Percentiles rank a stretch among this genome's conserved stretches.
Conservation (phyloP, 345 rosid species). For the Populus nigra region DNA sequence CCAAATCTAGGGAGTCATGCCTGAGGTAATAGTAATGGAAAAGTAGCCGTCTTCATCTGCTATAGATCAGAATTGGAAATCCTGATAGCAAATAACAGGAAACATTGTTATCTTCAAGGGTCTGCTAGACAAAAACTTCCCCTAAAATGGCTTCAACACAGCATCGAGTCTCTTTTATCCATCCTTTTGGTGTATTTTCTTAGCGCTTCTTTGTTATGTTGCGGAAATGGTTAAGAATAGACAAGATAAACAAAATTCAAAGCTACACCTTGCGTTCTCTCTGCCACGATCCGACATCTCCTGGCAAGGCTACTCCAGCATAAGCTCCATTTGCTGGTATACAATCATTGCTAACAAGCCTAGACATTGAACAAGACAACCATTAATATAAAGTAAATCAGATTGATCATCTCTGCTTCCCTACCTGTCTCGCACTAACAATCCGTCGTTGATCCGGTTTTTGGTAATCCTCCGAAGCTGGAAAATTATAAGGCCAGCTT, state of each 20-base stretch:
- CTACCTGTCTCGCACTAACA: slow-evolving; percentile 23
- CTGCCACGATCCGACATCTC: slow-evolving; percentile 35
- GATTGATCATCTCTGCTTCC: not conserved
- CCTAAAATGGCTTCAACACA: not conserved
- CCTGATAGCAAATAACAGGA: slow-evolving; percentile 1
- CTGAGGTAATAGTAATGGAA: slow-evolving; percentile 15
- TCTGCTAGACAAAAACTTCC: not conserved
- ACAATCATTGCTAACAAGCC: slow-evolving; percentile 13
- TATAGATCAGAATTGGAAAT: slow-evolving; percentile 24
- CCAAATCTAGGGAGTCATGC: not conserved
- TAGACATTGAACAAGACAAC: not conserved
- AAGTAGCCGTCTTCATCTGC: slow-evolving; percentile 23
- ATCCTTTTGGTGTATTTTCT: not conserved
- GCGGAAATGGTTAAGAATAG: too few relatives aligned
- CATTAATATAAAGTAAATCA: not conserved
- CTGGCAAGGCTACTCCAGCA: slow-evolving; percentile 30
- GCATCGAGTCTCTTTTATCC: not conserved
- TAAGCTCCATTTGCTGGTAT: slow-evolving; percentile 24
- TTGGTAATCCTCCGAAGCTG: slow-evolving; percentile 28
- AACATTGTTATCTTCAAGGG: not conserved
- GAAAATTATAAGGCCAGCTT: slow-evolving; percentile 32
- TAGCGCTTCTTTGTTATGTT: not conserved
- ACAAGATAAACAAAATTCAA: not conserved
- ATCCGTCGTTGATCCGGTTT: slow-evolving; percentile 18
- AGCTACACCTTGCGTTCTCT: slow-evolving; percentile 26